Conservation (phyloP, 331 rosid genomes). For the Malus hybrid region DNA sequence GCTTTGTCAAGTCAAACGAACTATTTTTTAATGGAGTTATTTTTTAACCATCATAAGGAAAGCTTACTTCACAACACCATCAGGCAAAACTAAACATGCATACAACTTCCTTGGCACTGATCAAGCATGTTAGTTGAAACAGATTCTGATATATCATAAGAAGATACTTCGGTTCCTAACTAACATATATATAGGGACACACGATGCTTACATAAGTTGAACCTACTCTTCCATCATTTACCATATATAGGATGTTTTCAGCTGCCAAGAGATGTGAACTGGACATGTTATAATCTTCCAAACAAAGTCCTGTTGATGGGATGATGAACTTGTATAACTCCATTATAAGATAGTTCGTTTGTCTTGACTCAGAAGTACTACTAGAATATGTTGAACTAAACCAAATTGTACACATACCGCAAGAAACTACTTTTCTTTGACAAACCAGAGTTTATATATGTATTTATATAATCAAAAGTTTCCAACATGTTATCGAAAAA, state of each 20-base stretch:
- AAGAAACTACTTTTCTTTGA: background rate
- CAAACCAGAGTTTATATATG: background rate
- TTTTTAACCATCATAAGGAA: background rate
- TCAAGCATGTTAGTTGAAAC: background rate
- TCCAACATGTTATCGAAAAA: no score
- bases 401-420: background rate
- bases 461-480: background rate
- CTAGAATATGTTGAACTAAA: background rate
- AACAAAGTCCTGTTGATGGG: background rate
- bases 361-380: constrained; percentile 17
- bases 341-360: constrained; percentile 18
- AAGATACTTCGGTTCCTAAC: no score
- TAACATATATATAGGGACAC: no score
- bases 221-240: background rate
- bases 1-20: constrained; percentile 21
- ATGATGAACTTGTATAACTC: constrained; percentile 4
- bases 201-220: no score
- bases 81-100: background rate
- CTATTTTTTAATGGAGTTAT: constrained; percentile 32
- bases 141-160: no score
- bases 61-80: constrained; percentile 1
- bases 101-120: constrained; percentile 5
- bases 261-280: background rate
- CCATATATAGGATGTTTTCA: background rate
- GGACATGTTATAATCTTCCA: background rate